Conservation (phyloP, 768 basidiomycete genomes). For the Tylopilus rubrobrunneus region DNA sequence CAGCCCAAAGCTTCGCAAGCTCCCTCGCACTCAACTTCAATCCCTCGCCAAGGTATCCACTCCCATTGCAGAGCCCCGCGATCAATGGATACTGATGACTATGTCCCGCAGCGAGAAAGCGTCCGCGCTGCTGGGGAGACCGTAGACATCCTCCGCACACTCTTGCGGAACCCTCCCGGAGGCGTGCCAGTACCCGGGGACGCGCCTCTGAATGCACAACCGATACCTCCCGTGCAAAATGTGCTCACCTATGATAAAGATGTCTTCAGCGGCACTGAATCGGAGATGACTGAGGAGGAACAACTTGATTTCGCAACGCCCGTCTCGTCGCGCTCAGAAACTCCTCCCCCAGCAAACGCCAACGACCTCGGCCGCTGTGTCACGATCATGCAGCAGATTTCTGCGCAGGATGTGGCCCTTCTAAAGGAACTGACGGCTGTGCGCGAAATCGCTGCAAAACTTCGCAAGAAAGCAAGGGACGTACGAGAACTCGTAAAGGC, state of each 20-base stretch:
- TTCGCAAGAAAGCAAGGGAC: conserved; percentile 20
- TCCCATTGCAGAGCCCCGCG: background rate
- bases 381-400: conserved; percentile 25
- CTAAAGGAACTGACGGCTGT: conserved; percentile 9
- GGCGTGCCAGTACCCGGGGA: no score
- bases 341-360: conserved; percentile 14
- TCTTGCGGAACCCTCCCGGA: background rate
- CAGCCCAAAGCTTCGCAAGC: conserved; percentile 19
- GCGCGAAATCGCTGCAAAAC: conserved; percentile 15
- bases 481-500: conserved; percentile 21
- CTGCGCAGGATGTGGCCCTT: conserved; percentile 13
- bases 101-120: conserved; percentile 18
- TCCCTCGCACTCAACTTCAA: conserved; percentile 22
- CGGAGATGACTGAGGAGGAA: conserved; percentile 21
- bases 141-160: conserved; percentile 8
- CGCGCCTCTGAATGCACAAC: background rate
- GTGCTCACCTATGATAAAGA: background rate
- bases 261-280: conserved; percentile 20
- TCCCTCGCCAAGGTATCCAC: conserved; percentile 23
- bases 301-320: conserved; percentile 19
- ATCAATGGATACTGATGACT: background rate
- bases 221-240: background rate
- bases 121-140: conserved; percentile 25
- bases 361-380: conserved; percentile 22
- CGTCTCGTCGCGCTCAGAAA: conserved; percentile 22